Conservation (phyloP, 2,329 filamentous ascomycete genomes). For the Phoma sp. region DNA sequence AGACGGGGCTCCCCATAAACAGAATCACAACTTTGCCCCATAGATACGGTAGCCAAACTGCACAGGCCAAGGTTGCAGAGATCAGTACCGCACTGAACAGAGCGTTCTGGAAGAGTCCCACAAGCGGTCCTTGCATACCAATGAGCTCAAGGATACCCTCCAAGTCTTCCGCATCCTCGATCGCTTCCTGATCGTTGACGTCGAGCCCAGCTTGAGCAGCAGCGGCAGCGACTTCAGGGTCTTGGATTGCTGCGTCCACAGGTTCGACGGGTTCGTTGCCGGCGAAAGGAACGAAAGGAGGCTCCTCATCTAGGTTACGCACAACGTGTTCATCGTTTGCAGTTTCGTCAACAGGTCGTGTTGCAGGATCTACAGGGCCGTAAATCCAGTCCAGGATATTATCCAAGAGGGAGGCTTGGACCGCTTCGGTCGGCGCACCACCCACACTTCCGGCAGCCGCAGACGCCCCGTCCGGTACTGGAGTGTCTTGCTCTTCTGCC, state of each 20-base stretch:
- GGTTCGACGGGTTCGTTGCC: conserved; percentile 45
- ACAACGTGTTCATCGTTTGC: conserved; percentile 65
- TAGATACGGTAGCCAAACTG: conserved; percentile 90
- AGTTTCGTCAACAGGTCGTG: conserved; percentile 34
- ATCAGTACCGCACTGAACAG: conserved; percentile 93
- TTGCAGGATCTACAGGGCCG: conserved; percentile 51
- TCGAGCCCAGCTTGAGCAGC: conserved; percentile 74
- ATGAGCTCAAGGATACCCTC: conserved; percentile 96
- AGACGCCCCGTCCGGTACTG: not conserved
- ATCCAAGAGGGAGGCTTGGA: conserved; percentile 32
- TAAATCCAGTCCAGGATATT: conserved; percentile 56
- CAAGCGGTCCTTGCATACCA: conserved; percentile 92
- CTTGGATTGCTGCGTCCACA: conserved; percentile 46
- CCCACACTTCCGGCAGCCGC: conserved; percentile 11
- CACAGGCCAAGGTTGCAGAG: conserved; percentile 79
- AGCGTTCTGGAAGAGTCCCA: conserved; percentile 89
- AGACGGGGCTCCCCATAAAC: conserved; percentile 77
- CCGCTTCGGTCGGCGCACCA: conserved; percentile 15
- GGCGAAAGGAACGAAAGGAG: conserved; percentile 64
- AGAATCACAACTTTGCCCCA: conserved; percentile 85
- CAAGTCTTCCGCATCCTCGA: conserved; percentile 88
- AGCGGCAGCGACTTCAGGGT: conserved; percentile 67
- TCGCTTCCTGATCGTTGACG: conserved; percentile 69
- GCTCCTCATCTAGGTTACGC: conserved; percentile 65
- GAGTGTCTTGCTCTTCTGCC: not conserved